Evolutionary conservation across 495 filamentous ascomycete genomes (phyloP), one percentile per base, ranked within the genome.

Genomic region (Podospora appendiculata): DNA sequence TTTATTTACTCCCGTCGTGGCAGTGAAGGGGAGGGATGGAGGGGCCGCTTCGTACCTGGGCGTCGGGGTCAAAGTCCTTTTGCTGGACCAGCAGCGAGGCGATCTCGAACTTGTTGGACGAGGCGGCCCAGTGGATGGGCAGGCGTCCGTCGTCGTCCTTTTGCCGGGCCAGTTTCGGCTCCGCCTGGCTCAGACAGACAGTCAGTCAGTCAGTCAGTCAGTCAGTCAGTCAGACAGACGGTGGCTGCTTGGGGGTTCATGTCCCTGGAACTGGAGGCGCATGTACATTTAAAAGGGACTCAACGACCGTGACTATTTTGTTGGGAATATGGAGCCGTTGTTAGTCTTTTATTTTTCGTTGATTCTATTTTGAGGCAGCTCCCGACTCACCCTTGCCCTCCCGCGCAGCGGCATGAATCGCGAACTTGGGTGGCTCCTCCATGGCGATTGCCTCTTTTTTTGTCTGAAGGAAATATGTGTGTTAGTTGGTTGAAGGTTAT

Each of bases 81-180:
- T 71, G 71, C 25, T 83, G 71, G 0, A 84, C 70, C 4, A 99
- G 76, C 19, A 91, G 63, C 56, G 86, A 74, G 18, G 87, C 84
- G 48, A 95, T 88, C 38, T 81, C 76, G n/a, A 80, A 68, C 39
- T 81, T 85, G 64, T 92, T 94, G 67, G 86, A 86, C 41, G 90
- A 93, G 12, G 82, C 80, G 1, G 93, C 93, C 94, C 94, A 99
- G 70, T 99, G 94, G 47, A 97, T 84, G 0, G 94, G 87, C 18
- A 96, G 80, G 46, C 93, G 87, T 46, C 90, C 89, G 66, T 99
- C 93, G 46, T 87, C 84, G 60, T 99, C 93, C 65, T 83, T 86
- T 45, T 72, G 73, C 35, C 71, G 73, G 12, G 88, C 84, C 40
- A 91, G 78, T 58, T 88, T 89, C 0, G 88, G 85, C 59, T 94